A percentile compares a stretch with the other conserved stretches of the same genome.
Evolutionary conservation across 1,139 yeast genomes (phyloP).

Genomic region (Geotrichum reessii): DNA sequence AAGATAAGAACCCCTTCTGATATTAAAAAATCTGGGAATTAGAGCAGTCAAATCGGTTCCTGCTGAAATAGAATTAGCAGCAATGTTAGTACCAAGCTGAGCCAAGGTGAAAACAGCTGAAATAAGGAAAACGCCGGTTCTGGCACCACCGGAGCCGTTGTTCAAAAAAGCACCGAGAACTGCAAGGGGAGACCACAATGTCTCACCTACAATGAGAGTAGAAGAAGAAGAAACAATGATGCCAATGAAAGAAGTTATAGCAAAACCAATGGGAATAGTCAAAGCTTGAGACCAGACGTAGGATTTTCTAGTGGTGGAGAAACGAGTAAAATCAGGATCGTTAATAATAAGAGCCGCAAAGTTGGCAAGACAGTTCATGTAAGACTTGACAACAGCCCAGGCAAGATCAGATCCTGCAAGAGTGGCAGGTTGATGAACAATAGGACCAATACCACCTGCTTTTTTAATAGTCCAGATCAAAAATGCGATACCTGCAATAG

Average conservation of each 20-base stretch:
- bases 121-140: conserved; percentile 84
- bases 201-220: conserved; percentile 56
- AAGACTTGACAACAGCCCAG: conserved; percentile 78
- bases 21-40: conserved; percentile 70
- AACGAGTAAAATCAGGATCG: conserved; percentile 86
- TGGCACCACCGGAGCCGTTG: conserved; percentile 56
- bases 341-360: conserved; percentile 83
- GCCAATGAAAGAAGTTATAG: conserved; percentile 79
- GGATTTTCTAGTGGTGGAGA: conserved; percentile 52
- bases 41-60: conserved; percentile 89
- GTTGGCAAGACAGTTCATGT: conserved; percentile 76
- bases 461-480: conserved; percentile 74
- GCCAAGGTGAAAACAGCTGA: conserved; percentile 75
- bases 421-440: conserved; percentile 47
- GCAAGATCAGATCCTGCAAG: conserved; percentile 56
- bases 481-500: conserved; percentile 74
- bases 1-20: conserved; percentile 74
- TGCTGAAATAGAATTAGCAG: conserved; percentile 83
- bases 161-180: conserved; percentile 63
- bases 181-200: conserved; percentile 84
- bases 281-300: conserved; percentile 51
- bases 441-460: conserved; percentile 70
- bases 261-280: conserved; percentile 71
- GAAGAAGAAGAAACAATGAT: conserved; percentile 83
- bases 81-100: conserved; percentile 85